Conservation (phyloP, 164 flowering plant species). For the Dillenia suffruticosa region DNA sequence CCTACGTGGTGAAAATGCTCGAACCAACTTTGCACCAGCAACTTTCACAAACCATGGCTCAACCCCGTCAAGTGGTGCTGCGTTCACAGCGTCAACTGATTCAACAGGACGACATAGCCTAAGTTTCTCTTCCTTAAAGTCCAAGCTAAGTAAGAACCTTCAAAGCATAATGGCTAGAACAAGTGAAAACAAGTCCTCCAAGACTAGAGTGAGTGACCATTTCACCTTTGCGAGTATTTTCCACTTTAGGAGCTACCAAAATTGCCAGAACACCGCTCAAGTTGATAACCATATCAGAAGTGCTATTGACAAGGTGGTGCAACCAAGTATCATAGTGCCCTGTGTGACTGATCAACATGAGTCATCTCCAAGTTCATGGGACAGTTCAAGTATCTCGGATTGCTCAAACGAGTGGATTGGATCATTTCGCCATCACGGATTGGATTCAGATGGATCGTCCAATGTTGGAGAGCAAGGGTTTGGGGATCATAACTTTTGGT, state of each 20-base stretch:
- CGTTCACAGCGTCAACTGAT: neutral
- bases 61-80: conserved; percentile 6
- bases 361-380: conserved; percentile 31
- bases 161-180: conserved; percentile 62
- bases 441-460: conserved; percentile 37
- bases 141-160: conserved; percentile 65
- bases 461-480: conserved; percentile 26
- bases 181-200: conserved; percentile 36
- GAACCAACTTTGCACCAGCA: conserved; percentile 49
- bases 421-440: conserved; percentile 17
- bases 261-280: conserved; percentile 14
- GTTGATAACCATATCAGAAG: conserved; percentile 21
- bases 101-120: conserved; percentile 19
- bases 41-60: conserved; percentile 8
- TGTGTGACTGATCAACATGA: conserved; percentile 16
- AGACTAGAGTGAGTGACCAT: conserved; percentile 68
- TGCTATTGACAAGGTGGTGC: conserved; percentile 53
- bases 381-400: conserved; percentile 35
- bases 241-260: conserved; percentile 28
- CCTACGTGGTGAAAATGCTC: conserved; percentile 67
- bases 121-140: conserved; percentile 56
- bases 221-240: conserved; percentile 75
- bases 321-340: conserved; percentile 71
- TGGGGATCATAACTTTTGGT: conserved; percentile 31
- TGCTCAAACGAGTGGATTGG: conserved; percentile 23